phyloP scores from a whole-genome alignment of 2,329 filamentous ascomycete genomes.

The Aplosporella prunicola region DNA sequence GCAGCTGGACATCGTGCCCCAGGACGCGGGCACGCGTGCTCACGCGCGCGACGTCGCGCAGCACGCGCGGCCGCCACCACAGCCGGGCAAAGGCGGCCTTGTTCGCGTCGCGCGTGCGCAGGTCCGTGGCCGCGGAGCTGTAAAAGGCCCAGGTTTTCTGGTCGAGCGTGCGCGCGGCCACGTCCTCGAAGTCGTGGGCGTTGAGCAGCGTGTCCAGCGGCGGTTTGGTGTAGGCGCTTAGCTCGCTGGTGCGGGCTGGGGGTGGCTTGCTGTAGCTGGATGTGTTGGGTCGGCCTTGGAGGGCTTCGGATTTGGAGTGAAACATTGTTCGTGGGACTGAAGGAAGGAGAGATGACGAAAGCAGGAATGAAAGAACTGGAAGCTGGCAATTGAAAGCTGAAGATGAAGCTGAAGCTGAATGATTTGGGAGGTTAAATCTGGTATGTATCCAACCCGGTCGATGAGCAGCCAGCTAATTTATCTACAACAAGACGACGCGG shows the following conservation, averaged over 20 bases:
- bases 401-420: neutral
- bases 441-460: too few species aligned
- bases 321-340: neutral
- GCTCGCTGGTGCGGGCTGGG: constrained; percentile 20
- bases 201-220: constrained; percentile 39
- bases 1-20: constrained; percentile 21
- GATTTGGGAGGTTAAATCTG: neutral
- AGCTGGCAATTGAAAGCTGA: too few species aligned
- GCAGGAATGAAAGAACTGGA: too few species aligned
- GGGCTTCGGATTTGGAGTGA: neutral
- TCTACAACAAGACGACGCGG: neutral
- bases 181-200: constrained; percentile 37
- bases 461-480: neutral
- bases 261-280: constrained; percentile 21
- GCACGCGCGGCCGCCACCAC: constrained; percentile 38
- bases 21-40: constrained; percentile 26
- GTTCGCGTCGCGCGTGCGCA: constrained; percentile 38
- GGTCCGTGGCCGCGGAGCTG: constrained; percentile 42
- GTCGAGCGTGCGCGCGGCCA: constrained; percentile 27
- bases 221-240: constrained; percentile 30
- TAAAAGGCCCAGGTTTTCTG: constrained; percentile 39
- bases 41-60: constrained; percentile 31
- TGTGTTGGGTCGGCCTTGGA: constrained; percentile 6
- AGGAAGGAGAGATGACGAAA: neutral
- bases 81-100: constrained; percentile 35